A percentile compares a stretch with the other conserved stretches of the same genome.
These are phyloP conservation scores for Rhizoctonia solani DNA, from an alignment of 1,284 basidiomycete genomes.

Conservation along the genomic window DNA sequence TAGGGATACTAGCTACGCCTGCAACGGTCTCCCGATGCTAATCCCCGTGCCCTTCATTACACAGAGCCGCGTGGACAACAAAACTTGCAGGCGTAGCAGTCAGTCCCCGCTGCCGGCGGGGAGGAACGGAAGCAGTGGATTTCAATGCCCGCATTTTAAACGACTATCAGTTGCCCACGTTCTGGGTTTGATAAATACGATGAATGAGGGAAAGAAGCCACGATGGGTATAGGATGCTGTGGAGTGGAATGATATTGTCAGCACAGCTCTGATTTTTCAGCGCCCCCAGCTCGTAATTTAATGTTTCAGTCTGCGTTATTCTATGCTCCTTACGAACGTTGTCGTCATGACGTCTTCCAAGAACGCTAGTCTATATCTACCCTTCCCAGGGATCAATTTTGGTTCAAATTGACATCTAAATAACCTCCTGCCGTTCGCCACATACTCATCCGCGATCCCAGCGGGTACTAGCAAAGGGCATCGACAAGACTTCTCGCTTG, in stretches of 20 bases:
- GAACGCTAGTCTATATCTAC: not conserved
- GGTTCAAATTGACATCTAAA: not conserved
- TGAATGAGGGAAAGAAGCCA: constrained; percentile 9
- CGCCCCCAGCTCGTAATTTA: not conserved
- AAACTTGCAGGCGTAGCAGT: not conserved
- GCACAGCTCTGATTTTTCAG: not conserved
- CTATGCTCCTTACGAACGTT: constrained; percentile 11
- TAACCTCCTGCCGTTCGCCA: not conserved
- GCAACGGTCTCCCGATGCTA: not conserved
- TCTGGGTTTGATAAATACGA: constrained; percentile 15
- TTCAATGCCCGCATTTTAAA: constrained; percentile 3
- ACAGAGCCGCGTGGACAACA: not conserved
- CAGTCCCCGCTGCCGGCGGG: constrained; percentile 13
- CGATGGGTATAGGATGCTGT: not conserved
- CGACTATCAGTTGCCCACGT: constrained; percentile 14
- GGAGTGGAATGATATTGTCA: constrained; percentile 2
- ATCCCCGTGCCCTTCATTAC: not conserved
- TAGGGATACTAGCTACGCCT: not conserved
- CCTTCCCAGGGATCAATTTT: not conserved
- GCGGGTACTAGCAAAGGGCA: too few species aligned
- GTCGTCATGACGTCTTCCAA: constrained; percentile 30
- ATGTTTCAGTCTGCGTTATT: constrained; percentile 21
- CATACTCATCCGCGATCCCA: too few species aligned
- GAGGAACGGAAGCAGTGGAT: constrained; percentile 2
- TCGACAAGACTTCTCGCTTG: constrained; percentile 2